phyloP scores from a whole-genome alignment of 1,284 basidiomycete genomes.

The Trichosporon faecale region DNA sequence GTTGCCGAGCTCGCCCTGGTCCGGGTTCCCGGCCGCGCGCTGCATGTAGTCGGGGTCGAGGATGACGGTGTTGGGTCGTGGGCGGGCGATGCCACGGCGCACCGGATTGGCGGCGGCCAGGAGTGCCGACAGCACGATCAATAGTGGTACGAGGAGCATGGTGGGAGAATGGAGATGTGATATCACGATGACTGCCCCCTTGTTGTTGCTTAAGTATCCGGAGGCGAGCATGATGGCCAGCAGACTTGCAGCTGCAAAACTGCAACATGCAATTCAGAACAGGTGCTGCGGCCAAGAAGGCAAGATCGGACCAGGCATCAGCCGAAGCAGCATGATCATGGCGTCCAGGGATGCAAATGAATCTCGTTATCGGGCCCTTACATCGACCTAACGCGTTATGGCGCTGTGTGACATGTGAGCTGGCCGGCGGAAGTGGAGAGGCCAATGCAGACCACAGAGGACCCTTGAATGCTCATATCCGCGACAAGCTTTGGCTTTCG shows the following conservation, averaged over 20 bases:
- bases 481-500: background rate
- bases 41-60: slow-evolving; percentile 15
- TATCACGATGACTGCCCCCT: background rate
- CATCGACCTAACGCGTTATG: background rate
- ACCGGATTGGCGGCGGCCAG: background rate
- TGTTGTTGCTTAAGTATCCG: background rate
- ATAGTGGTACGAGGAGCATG: background rate
- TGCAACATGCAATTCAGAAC: background rate
- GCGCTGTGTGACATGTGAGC: background rate
- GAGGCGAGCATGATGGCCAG: background rate
- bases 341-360: background rate
- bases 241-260: background rate
- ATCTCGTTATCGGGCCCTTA: background rate
- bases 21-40: background rate
- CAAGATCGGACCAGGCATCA: background rate
- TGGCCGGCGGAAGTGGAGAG: too few species aligned
- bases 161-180: background rate
- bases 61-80: slow-evolving; percentile 11
- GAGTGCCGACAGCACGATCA: background rate
- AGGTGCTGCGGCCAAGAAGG: background rate
- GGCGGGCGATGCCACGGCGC: background rate
- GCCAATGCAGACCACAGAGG: too few species aligned
- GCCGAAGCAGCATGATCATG: background rate
- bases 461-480: background rate
- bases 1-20: background rate